Percentiles rank a stretch among this genome's conserved stretches.
These are phyloP conservation scores for Collybiopsis luxurians DNA, from an alignment of 768 basidiomycete genomes.

Conservation along the genomic window DNA sequence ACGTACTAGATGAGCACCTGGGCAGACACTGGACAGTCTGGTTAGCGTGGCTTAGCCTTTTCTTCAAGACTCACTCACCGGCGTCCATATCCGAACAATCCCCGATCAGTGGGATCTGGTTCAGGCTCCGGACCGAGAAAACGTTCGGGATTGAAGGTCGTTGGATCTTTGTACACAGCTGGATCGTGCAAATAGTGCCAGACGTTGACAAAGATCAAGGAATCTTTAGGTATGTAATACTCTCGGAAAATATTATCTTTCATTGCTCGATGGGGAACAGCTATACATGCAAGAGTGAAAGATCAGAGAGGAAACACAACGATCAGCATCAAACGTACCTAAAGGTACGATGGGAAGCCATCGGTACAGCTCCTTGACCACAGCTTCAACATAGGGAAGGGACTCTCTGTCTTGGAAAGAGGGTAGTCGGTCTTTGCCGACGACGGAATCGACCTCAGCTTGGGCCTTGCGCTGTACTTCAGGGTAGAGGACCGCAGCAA, in stretches of 20 bases:
- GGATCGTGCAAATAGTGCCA: conserved; percentile 23
- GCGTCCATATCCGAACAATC: conserved; percentile 26
- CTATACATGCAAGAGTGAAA: conserved; percentile 13
- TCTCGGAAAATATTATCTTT: conserved; percentile 4
- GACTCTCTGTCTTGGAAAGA: conserved; percentile 13
- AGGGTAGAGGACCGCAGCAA: conserved; percentile 17
- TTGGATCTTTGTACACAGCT: conserved; percentile 26
- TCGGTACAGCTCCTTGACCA: conserved; percentile 14
- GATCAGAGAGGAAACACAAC: not conserved
- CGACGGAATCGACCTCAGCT: conserved; percentile 15
- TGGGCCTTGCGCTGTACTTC: conserved; percentile 15
- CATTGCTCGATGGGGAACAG: conserved; percentile 1
- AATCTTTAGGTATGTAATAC: conserved; percentile 10
- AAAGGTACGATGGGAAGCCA: conserved; percentile 12
- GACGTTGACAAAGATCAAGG: conserved; percentile 14
- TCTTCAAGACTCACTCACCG: conserved; percentile 11
- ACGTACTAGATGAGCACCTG: conserved; percentile 8
- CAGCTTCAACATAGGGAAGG: conserved; percentile 16
- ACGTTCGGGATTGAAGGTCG: conserved; percentile 30
- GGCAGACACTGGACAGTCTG: not conserved
- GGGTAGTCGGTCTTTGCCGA: conserved; percentile 16
- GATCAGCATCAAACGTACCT: conserved; percentile 13
- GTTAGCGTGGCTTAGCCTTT: not conserved
- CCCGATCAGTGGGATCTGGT: conserved; percentile 16
- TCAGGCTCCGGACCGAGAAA: conserved; percentile 19